These are phyloP conservation scores for Metschnikowia cerradonensis DNA, from an alignment of 805 yeast species.

Conservation along the genomic window DNA sequence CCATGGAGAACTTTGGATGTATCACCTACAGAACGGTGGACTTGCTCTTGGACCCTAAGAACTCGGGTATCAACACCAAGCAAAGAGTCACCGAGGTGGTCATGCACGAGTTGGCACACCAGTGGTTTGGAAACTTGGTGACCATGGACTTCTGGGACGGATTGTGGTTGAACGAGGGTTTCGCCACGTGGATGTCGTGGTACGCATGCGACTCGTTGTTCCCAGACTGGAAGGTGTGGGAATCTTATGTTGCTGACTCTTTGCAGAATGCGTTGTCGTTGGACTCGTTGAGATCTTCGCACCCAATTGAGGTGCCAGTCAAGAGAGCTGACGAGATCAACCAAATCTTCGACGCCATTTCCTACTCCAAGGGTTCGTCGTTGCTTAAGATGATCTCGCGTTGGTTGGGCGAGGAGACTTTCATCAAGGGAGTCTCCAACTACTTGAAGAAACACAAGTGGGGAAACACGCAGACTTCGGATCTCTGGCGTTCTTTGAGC, in stretches of 20 bases:
- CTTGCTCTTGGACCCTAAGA: constrained; percentile 65
- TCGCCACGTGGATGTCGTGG: constrained; percentile 92
- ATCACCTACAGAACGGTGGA: constrained; percentile 78
- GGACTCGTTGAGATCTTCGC: constrained; percentile 79
- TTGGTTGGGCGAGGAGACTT: constrained; percentile 75
- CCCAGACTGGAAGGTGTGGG: constrained; percentile 88
- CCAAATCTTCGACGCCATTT: constrained; percentile 81
- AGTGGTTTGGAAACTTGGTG: constrained; percentile 87
- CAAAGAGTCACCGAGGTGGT: constrained; percentile 82
- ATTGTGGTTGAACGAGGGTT: constrained; percentile 84
- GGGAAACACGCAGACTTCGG: constrained; percentile 73
- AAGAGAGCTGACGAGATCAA: constrained; percentile 73
- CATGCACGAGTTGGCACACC: constrained; percentile 87
- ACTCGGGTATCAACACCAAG: constrained; percentile 59
- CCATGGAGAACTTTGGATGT: constrained; percentile 86
- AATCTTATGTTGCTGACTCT: constrained; percentile 72
- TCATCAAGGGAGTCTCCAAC: constrained; percentile 74
- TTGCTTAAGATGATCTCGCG: constrained; percentile 73
- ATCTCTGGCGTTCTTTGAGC: constrained; percentile 70
- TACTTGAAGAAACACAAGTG: constrained; percentile 73
- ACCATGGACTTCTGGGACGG: constrained; percentile 95
- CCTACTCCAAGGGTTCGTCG: constrained; percentile 79
- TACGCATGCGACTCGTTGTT: constrained; percentile 69
- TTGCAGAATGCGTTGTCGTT: constrained; percentile 70
- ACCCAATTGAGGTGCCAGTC: constrained; percentile 82